A percentile compares a stretch with the other conserved stretches of the same genome.
phyloP scores from a whole-genome alignment of 345 rosid genomes.

The Pistacia vera region DNA sequence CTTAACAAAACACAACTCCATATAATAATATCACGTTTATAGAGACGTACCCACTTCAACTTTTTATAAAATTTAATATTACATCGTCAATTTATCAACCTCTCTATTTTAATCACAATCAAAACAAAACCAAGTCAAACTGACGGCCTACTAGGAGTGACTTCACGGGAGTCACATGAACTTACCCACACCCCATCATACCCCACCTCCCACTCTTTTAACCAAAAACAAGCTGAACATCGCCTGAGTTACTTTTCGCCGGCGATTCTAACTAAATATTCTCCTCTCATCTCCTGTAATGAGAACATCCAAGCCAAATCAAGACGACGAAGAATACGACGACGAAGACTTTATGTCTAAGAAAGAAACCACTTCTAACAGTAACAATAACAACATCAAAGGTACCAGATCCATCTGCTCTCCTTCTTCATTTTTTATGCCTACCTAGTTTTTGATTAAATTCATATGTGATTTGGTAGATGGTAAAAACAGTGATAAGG shows the following conservation, averaged over 20 bases:
- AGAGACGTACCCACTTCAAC: too few relatives aligned
- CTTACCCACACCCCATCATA: constrained; percentile 23
- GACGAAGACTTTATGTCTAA: constrained; percentile 71
- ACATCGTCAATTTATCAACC: too few relatives aligned
- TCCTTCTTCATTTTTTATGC: background rate
- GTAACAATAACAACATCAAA: constrained; percentile 33
- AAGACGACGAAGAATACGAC: constrained; percentile 80
- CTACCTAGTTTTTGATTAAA: background rate
- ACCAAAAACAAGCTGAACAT: background rate
- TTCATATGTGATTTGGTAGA: constrained; percentile 46
- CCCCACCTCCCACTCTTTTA: background rate
- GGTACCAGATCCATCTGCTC: constrained; percentile 33
- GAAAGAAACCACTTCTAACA: constrained; percentile 53
- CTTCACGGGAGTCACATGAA: constrained; percentile 34
- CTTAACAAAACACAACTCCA: too few relatives aligned
- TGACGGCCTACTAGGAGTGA: background rate
- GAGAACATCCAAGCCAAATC: constrained; percentile 75
- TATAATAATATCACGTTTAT: too few relatives aligned
- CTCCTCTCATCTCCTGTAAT: constrained; percentile 21
- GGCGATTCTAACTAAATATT: background rate
- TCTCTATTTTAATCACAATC: background rate
- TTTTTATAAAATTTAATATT: too few relatives aligned
- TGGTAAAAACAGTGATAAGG: constrained; percentile 69
- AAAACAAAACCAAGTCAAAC: background rate
- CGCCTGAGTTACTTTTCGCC: constrained; percentile 8